These are phyloP conservation scores for Anacardium occidentale DNA, from an alignment of 345 rosid species.

Conservation along the genomic window DNA sequence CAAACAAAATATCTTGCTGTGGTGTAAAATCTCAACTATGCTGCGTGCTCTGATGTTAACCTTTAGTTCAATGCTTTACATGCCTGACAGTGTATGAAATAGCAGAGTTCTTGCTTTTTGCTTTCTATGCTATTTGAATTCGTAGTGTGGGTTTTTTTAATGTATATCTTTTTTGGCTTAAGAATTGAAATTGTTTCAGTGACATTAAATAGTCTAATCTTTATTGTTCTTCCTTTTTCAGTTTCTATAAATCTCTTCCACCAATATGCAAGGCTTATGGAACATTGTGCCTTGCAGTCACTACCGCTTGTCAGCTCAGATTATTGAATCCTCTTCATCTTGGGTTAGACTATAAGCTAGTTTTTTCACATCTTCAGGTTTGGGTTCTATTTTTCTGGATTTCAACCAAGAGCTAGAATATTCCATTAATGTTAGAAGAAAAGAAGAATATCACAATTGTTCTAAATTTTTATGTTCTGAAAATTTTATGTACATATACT, in stretches of 20 bases:
- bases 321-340: conserved; percentile 32
- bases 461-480: not conserved
- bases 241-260: conserved; percentile 87
- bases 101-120: not conserved
- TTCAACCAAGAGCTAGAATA: not conserved
- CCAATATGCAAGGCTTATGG: conserved; percentile 90
- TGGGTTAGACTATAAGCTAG: conserved; percentile 43
- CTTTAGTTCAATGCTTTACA: not conserved
- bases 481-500: not conserved
- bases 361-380: conserved; percentile 69
- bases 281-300: conserved; percentile 62
- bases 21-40: not conserved
- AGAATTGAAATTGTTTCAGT: not conserved
- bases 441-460: not conserved
- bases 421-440: not conserved
- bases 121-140: not conserved
- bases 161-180: not conserved
- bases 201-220: not conserved
- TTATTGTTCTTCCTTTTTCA: conserved; percentile 27
- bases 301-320: conserved; percentile 51
- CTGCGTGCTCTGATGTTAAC: not conserved
- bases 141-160: not conserved
- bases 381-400: conserved; percentile 4
- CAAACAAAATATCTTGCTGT: not conserved
- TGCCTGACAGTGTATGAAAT: not conserved